Conservation (phyloP, 306 rosid genomes). For the Leucaena leucocephala region DNA sequence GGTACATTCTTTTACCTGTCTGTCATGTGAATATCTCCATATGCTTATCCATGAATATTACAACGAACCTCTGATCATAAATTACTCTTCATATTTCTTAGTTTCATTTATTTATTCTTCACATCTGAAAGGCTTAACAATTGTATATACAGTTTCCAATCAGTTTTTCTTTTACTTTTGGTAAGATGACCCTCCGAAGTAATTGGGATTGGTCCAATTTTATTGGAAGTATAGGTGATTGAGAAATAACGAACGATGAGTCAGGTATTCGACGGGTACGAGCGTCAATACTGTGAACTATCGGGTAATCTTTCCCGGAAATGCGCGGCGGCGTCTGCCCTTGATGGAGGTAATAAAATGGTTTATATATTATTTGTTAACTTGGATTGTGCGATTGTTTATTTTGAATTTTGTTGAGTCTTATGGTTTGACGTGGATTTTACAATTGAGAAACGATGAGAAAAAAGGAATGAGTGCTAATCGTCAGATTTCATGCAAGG, state of each 20-base stretch:
- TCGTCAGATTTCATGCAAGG: slow-evolving; percentile 4
- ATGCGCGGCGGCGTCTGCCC: slow-evolving; percentile 50
- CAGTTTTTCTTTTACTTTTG: not conserved
- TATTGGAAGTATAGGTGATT: not conserved
- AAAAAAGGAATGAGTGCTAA: not conserved
- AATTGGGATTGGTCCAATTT: slow-evolving; percentile 2
- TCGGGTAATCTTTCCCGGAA: slow-evolving; percentile 53
- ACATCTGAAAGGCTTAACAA: not conserved
- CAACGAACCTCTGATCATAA: not conserved
- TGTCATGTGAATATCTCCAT: not conserved
- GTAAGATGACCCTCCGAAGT: not conserved
- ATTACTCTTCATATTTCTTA: not conserved
- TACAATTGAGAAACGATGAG: not conserved
- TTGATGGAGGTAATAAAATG: slow-evolving; percentile 50
- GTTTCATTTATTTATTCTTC: not conserved
- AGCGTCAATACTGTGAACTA: slow-evolving; percentile 62
- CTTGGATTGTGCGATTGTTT: not conserved
- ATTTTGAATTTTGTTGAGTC: not conserved
- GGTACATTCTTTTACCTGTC: not conserved
- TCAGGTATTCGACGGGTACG: slow-evolving; percentile 26
- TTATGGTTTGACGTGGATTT: not conserved
- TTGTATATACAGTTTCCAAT: not conserved
- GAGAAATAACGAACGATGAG: not conserved
- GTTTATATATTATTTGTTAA: not conserved
- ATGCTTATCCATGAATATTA: not conserved